A percentile compares a stretch with the other conserved stretches of the same genome.
Evolutionary conservation across 345 rosid species (phyloP).

Genomic region (Eucalyptus lansdowneana): DNA sequence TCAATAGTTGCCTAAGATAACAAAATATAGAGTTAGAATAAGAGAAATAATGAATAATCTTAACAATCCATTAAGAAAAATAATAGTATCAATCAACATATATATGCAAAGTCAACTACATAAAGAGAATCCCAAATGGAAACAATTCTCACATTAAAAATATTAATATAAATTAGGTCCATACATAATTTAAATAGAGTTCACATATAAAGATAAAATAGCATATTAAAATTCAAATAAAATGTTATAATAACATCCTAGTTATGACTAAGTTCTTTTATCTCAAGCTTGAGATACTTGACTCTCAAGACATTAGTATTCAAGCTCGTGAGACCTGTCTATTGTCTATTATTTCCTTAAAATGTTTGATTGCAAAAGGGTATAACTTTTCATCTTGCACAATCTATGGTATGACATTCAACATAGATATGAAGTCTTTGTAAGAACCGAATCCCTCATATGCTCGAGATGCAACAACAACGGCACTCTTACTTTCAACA

Average conservation of each 20-base stretch:
- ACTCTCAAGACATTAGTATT: rapidly evolving
- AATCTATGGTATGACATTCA: rapidly evolving
- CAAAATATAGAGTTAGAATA: too few relatives aligned
- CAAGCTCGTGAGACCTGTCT: rapidly evolving
- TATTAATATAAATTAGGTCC: neutral
- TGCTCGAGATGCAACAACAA: rapidly evolving
- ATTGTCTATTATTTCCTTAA: neutral
- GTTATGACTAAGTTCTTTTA: rapidly evolving
- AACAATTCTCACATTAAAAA: neutral
- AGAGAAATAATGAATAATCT: too few relatives aligned
- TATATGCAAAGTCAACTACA: too few relatives aligned
- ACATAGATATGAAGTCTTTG: rapidly evolving
- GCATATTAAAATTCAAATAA: neutral
- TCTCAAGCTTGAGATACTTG: neutral
- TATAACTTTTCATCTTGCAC: rapidly evolving
- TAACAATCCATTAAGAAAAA: too few relatives aligned
- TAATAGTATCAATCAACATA: too few relatives aligned
- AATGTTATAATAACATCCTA: neutral
- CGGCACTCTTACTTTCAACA: rapidly evolving
- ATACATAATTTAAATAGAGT: neutral
- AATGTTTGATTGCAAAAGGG: neutral
- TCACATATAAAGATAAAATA: neutral
- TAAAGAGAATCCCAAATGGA: rapidly evolving
- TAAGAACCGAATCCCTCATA: too few relatives aligned
- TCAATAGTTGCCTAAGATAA: too few relatives aligned